Conservation (phyloP, 2,329 filamentous ascomycete species). For the Myriosclerotinia scirpicola region DNA sequence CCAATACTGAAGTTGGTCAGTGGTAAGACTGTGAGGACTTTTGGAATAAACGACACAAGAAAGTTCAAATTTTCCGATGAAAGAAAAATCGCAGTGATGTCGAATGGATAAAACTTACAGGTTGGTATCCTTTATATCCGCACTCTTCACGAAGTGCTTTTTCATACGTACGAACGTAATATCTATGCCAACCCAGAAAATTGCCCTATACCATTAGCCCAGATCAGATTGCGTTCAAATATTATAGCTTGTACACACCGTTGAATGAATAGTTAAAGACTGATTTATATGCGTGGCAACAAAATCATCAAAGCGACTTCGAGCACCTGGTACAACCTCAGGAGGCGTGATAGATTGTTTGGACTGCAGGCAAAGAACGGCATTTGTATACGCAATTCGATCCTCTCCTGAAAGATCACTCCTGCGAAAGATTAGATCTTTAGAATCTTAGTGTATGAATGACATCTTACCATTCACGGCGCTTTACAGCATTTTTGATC, state of each 20-base stretch:
- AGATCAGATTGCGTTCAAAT: constrained; percentile 25
- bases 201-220: constrained; percentile 24
- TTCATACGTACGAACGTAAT: constrained; percentile 46
- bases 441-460: not conserved
- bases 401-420: constrained; percentile 27
- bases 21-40: not conserved
- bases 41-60: not conserved
- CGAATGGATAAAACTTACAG: constrained; percentile 41
- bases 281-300: constrained; percentile 43
- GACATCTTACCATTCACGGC: constrained; percentile 45
- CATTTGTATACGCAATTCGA: constrained; percentile 40
- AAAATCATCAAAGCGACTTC: constrained; percentile 43
- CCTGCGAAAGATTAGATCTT: constrained; percentile 24
- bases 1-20: constrained; percentile 33
- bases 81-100: not conserved
- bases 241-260: constrained; percentile 27
- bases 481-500: constrained; percentile 42
- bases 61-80: not conserved
- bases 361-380: constrained; percentile 43
- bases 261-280: constrained; percentile 33
- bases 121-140: constrained; percentile 46
- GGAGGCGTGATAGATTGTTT: constrained; percentile 39
- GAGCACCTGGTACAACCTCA: constrained; percentile 39
- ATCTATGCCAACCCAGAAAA: constrained; percentile 48
- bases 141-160: constrained; percentile 46